Evolutionary conservation across 495 filamentous ascomycete genomes (phyloP), one percentile per base, ranked within the genome.

Genomic region (Achaetomiella virescens): DNA sequence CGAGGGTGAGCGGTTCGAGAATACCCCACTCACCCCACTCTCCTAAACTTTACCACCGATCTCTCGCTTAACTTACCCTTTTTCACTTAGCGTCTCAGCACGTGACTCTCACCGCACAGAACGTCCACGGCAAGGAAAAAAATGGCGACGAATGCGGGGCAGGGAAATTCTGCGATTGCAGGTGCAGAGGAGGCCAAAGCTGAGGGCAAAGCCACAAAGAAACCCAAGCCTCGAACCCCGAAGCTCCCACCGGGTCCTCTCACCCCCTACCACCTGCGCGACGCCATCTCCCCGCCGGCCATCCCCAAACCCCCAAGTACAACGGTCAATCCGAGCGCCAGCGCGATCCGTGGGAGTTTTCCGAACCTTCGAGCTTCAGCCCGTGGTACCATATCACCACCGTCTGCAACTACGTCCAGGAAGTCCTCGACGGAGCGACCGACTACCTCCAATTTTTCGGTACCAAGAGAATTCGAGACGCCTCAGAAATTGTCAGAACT

Each of bases 81-180:
- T 37, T 38, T 0, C 14, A 37, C 5, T 38, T 63, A 63, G 61
- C 54, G 54, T 35, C 6, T 9, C 15, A 1, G 7, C 63, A 66
- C 64, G 64, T 66, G 64, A 66, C 48, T 35, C 11, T 44, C 42
- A 50, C 50, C 63, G 52, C 61, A 64, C 64, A 64, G 51, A 66
- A 65, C 56, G 35, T 33, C 33, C 47, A 38, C 43, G 25, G 24
- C 44, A 52, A 48, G 33, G 25, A 47, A 59, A 66, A 66, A 66
- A 64, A 64, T 66, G 64, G 64, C 61, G 47, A 60, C 54, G 44
- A 54, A 59, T 66, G 64, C 61, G 64, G 61, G 61, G 64, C 64
- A 60, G 24, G 56, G 59, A 61, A 59, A 61, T 66, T 64, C 61
- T 60, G 58, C 33, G 15, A 50, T 44, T 50, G 38, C 27, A 50